Base-by-base conservation (phyloP, 2,329 filamentous ascomycete species). In the Huntiella moniliformis region DNA sequence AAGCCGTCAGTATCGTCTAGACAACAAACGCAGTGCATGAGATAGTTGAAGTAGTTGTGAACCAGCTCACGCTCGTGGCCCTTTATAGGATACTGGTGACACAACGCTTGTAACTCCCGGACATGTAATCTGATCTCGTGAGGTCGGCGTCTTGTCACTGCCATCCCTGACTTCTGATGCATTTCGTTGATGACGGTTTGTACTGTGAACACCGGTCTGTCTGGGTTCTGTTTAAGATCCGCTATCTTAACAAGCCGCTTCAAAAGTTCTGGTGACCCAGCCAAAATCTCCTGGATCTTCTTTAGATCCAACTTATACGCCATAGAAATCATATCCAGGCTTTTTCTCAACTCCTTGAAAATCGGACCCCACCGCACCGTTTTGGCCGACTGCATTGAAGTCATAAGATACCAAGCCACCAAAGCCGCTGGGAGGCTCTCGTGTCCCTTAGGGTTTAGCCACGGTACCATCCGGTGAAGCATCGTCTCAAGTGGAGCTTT, bases 21-120 rank as follows among this genome's bases (percentile, higher is more conserved):
- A 5, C 59, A 59, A 46, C 64, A 66, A 57, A 60, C 61, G 2
- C 63, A 56, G 44, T 62, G 62, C 16, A 64, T 49, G 54, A 62
- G 62, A 34, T 56, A 66, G 50, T 66, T 60, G 34, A 66, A 53
- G 4, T 28, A 28, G 10, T 28, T 28, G 22, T 28, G 22, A 28
- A 28, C 7, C 22, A 28, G 10, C 22, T 8, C 7, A 28, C 22
- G 22, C 22, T 28, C 2, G 10, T 3, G 2, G 2, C 7, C 2
- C 6, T 28, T 5, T 2, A 28, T 28, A 6, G 7, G 2, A 17
- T 34, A n/a, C 39, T 28, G n/a, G 28, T 17, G 22, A 28, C 47
- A 45, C 7, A 42, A 32, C 6, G 8, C 28, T 4, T 47, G 39
- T 33, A 52, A 50, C 36, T 49, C 38, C 6, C 13, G 41, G 34